Evolutionary conservation across 73 alveolate species (phyloP), one percentile per base, ranked within the genome.

Genomic region (Stentor coeruleus): DNA sequence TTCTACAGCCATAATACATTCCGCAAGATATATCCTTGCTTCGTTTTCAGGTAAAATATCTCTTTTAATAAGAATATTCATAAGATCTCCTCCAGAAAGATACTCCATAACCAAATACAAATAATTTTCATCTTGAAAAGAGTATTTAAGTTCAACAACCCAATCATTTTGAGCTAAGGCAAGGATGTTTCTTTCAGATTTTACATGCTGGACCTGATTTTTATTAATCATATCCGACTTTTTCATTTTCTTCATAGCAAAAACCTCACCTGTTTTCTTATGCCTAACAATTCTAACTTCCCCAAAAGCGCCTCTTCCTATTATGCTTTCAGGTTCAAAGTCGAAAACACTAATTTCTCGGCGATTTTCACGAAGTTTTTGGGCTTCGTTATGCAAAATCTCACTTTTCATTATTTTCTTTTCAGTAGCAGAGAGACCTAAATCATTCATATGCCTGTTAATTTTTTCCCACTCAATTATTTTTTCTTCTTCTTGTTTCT

Each of bases 361-460:
- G 38, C 91, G 3, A 83, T 49, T 35, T 6, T n/a, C n/a, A n/a
- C n/a, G n/a, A n/a, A n/a, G n/a, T n/a, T n/a, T 88, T 57, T 90
- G 93, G 26, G 93, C 93, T 83, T 90, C 95, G 85, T 90, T 90
- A 82, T 87, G 93, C 39, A 90, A 79, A 11, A 90, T 90, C 81
- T 90, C 95, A 66, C 87, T 81, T 57, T 90, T 90, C 41, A 90
- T 90, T 77, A 87, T 80, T 87, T 90, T 84, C 0, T 87, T 85
- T 59, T 90, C 93, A n/a, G n/a, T n/a, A n/a, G n/a, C n/a, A n/a
- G n/a, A n/a, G n/a, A n/a, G n/a, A n/a, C n/a, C n/a, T n/a, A n/a
- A n/a, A n/a, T n/a, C n/a, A n/a, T n/a, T n/a, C n/a, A n/a, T n/a
- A n/a, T n/a, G n/a, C n/a, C n/a, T n/a, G n/a, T n/a, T n/a, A n/a